Base-by-base conservation (phyloP, 495 filamentous ascomycete species). In the Diplogelasinospora grovesii region DNA sequence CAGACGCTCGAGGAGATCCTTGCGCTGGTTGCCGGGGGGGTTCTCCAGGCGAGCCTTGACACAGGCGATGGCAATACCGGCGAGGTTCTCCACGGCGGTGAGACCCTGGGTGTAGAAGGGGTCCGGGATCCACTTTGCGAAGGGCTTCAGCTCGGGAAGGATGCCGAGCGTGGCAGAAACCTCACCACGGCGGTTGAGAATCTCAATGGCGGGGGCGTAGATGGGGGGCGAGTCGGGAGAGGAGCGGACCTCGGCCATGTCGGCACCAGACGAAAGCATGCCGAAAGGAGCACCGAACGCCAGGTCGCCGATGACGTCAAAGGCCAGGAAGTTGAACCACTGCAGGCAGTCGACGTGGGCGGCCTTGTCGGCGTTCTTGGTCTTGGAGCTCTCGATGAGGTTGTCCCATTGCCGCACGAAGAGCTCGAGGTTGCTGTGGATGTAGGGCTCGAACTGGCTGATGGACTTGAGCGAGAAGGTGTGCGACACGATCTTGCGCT, bases 261-360 rank as follows among this genome's bases (percentile, higher is more conserved):
- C 75, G 39, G 71, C 70, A 21, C 79, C 79, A 16, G 73, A 65
- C 25, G 74, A 66, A 5, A 85, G 60, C 81, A 78, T 78, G 29
- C 74, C 74, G 51, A 78, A 78, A 1, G 74, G 71, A 2, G 65
- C 57, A 11, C 74, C 74, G 19, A 78, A 77, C 15, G 74, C 73
- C 13, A 86, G 65, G 52, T 87, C 83, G 4, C 87, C 88, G 48
- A 95, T 95, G 39, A 92, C 86, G 50, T 95, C 89, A 49, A 95
- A 95, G 28, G 89, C 89, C 8, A 94, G 74, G 59, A 84, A 94
- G 65, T 95, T 95, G 74, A 90, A 92, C 89, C 89, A 95, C 55
- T 88, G 74, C 20, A 95, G 72, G 33, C 80, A 83, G 54, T 94
- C 87, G 31, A 94, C 62, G 41, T 77, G 69, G 45, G 75, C 73